Conservation (phyloP, 352 stramenopile species). For the Pythium aquatile region DNA sequence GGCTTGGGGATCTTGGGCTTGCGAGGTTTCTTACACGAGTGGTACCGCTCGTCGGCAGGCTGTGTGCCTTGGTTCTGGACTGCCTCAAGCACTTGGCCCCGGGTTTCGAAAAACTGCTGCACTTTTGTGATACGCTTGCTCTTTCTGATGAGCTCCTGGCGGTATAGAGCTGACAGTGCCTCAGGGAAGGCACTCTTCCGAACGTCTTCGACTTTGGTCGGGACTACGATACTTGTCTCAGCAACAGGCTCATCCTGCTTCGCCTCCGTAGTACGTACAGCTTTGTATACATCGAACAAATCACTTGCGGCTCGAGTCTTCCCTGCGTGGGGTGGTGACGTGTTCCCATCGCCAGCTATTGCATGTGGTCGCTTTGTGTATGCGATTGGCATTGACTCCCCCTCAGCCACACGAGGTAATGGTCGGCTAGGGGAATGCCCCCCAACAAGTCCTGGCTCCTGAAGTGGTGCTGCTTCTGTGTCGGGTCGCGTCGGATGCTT, state of each 20-base stretch:
- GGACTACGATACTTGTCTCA: background rate
- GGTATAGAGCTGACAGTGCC: conserved; percentile 49
- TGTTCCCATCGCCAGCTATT: background rate
- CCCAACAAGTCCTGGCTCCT: background rate
- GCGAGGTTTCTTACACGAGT: conserved; percentile 25
- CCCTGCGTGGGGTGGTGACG: background rate
- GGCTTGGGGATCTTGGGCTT: conserved; percentile 78
- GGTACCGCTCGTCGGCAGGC: conserved; percentile 25
- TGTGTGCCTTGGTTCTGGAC: conserved; percentile 35
- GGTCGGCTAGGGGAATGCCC: background rate
- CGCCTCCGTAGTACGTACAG: background rate
- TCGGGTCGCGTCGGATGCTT: background rate
- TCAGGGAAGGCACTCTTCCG: conserved; percentile 54
- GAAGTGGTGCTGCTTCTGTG: background rate
- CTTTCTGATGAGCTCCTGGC: conserved; percentile 55
- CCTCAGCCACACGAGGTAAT: background rate
- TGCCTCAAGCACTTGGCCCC: conserved; percentile 44
- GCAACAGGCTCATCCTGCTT: background rate
- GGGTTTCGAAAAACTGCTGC: conserved; percentile 56
- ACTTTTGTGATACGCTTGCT: conserved; percentile 39
- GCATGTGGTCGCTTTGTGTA: background rate
- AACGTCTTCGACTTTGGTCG: conserved; percentile 33
- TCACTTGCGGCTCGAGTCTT: background rate
- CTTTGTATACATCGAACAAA: conserved; percentile 15
- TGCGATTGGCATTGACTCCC: background rate